Evolutionary conservation across 2,329 filamentous ascomycete genomes (phyloP).

Genomic region (Diaporthe sp.): DNA sequence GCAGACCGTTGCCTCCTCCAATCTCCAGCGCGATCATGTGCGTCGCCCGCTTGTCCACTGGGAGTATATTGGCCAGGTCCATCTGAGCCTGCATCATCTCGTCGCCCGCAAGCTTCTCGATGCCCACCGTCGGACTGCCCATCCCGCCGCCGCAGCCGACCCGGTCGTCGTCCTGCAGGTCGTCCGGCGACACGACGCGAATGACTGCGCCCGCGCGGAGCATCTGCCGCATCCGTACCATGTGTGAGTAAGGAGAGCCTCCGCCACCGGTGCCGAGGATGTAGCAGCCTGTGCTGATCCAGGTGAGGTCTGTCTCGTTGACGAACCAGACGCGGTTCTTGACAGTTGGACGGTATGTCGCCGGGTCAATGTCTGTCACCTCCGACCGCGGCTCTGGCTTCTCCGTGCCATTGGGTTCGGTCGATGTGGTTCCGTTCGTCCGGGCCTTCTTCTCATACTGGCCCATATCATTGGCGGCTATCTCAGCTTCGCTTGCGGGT

Average conservation of each 20-base stretch:
- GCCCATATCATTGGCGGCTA: conserved; percentile 39
- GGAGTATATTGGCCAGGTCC: conserved; percentile 65
- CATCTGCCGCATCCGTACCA: conserved; percentile 64
- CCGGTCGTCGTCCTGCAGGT: conserved; percentile 62
- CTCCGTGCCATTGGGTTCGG: conserved; percentile 12
- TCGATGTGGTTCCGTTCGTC: conserved; percentile 29
- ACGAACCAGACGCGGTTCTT: conserved; percentile 67
- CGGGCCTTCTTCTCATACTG: conserved; percentile 44
- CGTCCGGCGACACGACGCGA: conserved; percentile 62
- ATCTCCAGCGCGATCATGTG: conserved; percentile 75
- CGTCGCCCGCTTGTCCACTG: conserved; percentile 55
- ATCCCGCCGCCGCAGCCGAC: conserved; percentile 69
- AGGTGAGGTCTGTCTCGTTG: conserved; percentile 68
- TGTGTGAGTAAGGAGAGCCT: conserved; percentile 65
- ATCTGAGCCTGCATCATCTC: conserved; percentile 65
- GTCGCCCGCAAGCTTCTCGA: conserved; percentile 70
- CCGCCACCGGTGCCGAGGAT: conserved; percentile 73
- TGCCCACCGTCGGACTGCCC: conserved; percentile 70
- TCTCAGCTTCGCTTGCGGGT: conserved; percentile 13
- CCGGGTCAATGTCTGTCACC: conserved; percentile 48
- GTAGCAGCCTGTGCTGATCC: conserved; percentile 70
- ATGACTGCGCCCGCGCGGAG: conserved; percentile 64
- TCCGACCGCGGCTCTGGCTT: conserved; percentile 21
- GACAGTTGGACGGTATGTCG: conserved; percentile 62
- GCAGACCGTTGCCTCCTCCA: conserved; percentile 74